Base-by-base conservation (phyloP, 2,329 filamentous ascomycete genomes). In the Trichophyton mentagrophytes region DNA sequence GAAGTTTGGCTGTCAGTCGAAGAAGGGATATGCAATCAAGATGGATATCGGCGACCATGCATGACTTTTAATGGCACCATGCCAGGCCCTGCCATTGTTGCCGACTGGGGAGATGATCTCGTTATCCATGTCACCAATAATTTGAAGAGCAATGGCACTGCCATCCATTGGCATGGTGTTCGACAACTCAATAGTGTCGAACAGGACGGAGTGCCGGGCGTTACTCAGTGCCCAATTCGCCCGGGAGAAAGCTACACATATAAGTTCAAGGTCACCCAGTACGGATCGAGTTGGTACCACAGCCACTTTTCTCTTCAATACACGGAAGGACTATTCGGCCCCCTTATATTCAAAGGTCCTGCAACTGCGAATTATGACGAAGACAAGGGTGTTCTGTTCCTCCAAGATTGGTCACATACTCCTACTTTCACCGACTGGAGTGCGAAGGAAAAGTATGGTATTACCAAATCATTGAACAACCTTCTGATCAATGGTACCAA, bases 31-130 rank as follows among this genome's bases (percentile, higher is more conserved):
- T 56, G 27, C 8, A 47, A 47, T n/a, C 56, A 33, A 8, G 56
- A 58, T 58, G 56, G 56, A 40, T 58, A 58, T 13, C 13, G 15
- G 17, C 30, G 56, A 2, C 33, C 30, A n/a, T 33, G 30, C n/a
- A 27, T 61, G n/a, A 57, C 20, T 5, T 47, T 72, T 60, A 74
- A 72, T 58, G 70, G 67, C 8, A 64, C 67, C 4, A 70, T 71
- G 27, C 70, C 70, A 0, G 72, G 72, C 3, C 71, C 72, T 1
- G 64, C 67, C 1, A 67, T 74, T 27, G 64, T 68, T 36, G 72
- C 70, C 2, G 66, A 74, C 57, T 73, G 71, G 70, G 72, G 71
- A 13, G 72, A 74, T 61, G 65, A 63, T 3, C 64, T 68, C 3
- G 57, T 66, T 27, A 59, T 70, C 5, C 66, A 70, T 61, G 65